Base-by-base conservation (phyloP, 208 protist species). In the Trypanosoma lewisi region DNA sequence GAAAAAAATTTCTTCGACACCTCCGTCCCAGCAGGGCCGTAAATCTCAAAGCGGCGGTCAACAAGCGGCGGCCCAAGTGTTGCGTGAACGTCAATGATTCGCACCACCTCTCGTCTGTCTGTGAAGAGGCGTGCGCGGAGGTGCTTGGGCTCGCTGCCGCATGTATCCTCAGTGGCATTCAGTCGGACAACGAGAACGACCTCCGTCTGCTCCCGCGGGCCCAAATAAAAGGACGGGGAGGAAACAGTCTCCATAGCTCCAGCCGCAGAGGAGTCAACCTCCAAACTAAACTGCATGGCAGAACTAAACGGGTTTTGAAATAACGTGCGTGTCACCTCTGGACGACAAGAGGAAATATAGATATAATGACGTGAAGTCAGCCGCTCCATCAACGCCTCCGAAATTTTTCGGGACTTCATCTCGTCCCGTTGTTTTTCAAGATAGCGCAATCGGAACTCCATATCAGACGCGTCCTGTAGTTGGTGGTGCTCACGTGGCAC, bases 1-100 rank as follows among this genome's bases (percentile, higher is more conserved):
- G 81, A 81, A 41, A 93, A 76, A 7, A 88, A n/a, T 14, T 81
- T 74, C 60, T 90, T 91, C 16, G 68, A 69, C 4, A 89, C 66
- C 27, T 54, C 60, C n/a, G 72, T 83, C 31, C 89, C 89, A 17
- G 77, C 54, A 2, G 80, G 67, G 25, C 84, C 89, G 52, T 82
- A 95, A 33, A 95, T 62, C 56, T 95, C 89, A 66, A 87, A 91
- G 28, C 89, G 85, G 11, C 89, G 83, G 72, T 95, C 82, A 42
- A 95, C 79, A 63, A 90, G 27, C 33, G 86, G 82, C 28, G 81
- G 78, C 19, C 69, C 77, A 17, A 93, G 73, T 11, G 66, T 82
- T 27, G 77, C 84, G 45, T 77, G 49, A 1, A 93, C 52, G 28
- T 85, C 72, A 48, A 93, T 77, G 47, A 79, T 73, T 37, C 73